These are phyloP conservation scores for Vitis hybrid DNA, from an alignment of 177 flowering plant genomes.

Conservation along the genomic window DNA sequence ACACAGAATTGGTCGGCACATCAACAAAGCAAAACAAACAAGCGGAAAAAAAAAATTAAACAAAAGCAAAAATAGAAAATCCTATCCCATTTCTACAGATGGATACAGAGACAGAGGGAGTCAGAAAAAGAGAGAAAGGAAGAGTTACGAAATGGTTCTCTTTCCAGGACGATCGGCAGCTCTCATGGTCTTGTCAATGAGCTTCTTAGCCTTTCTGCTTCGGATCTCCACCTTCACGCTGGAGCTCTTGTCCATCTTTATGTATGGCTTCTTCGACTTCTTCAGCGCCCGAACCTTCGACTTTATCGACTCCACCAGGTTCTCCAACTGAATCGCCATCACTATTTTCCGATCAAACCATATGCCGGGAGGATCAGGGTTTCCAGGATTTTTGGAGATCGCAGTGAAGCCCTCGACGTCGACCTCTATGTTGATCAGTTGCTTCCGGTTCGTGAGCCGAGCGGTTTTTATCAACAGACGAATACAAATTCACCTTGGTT, in stretches of 20 bases:
- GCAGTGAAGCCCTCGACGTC: too few species aligned
- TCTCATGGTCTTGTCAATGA: conserved; percentile 75
- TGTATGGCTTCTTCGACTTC: conserved; percentile 75
- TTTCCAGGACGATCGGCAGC: conserved; percentile 78
- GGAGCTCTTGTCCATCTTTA: conserved; percentile 89
- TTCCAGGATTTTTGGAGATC: too few species aligned
- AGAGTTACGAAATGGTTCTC: conserved; percentile 30
- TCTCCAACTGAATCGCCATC: conserved; percentile 73
- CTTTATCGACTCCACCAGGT: conserved; percentile 68
- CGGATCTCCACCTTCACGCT: conserved; percentile 88
- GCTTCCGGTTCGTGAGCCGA: too few species aligned
- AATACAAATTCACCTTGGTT: neutral
- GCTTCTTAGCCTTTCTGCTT: conserved; percentile 65
- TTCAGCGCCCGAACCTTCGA: conserved; percentile 70
- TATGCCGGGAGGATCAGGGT: too few species aligned
- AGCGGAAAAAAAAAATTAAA: neutral
- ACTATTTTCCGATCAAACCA: neutral
- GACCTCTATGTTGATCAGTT: too few species aligned
- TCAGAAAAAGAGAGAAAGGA: neutral
- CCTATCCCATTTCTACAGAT: neutral
- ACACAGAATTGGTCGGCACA: conserved; percentile 12
- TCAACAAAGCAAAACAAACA: neutral
- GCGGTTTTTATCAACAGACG: too few species aligned
- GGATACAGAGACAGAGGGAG: neutral
- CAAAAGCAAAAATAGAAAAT: neutral